Base-by-base conservation (phyloP, 768 basidiomycete genomes). In the Suillus lakei region DNA sequence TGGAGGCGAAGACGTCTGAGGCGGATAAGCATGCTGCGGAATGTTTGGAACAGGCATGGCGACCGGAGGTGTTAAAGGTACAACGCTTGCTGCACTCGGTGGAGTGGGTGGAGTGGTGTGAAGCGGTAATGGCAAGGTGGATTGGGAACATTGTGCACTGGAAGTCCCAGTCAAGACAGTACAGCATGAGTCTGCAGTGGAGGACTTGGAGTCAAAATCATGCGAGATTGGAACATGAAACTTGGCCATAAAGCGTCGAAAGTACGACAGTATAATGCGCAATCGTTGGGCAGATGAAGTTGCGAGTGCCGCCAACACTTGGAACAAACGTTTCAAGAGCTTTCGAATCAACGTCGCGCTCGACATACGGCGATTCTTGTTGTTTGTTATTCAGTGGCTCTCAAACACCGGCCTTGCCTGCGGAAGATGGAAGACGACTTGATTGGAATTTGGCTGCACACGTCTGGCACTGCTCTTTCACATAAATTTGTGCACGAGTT, bases 281-380 rank as follows among this genome's bases (percentile, higher is more conserved):
- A 59, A 26, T 28, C 39, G 36, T 18, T 21, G 58, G 12, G 58
- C 58, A 28, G 39, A 28, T 30, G 58, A 59, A 13, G 58, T 41
- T 12, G 38, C 12, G 21, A 41, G 58, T 28, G 58, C 26, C 18
- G 26, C 3, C 38, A 59, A 41, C 6, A 30, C 39, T 59, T 59
- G 58, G 18, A 28, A 13, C 58, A 59, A 39, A 30, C 16, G 39
- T 28, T 59, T 59, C 26, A 59, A 59, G 38, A 59, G 58, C 39
- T 18, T 41, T 30, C 18, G 39, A 21, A 59, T 41, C 16, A 59
- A 12, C 4, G 18, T 30, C 23, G 12, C 18, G 18, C 13, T 41
- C 26, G 18, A 21, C 58, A 59, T 59, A 26, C 6, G 23, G 39
- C 4, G 4, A 38, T 26, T 4, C 13, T 36, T 9, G 23, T 30